phyloP scores from a whole-genome alignment of 176 grass and related monocot species.

The Oryza officinalis region DNA sequence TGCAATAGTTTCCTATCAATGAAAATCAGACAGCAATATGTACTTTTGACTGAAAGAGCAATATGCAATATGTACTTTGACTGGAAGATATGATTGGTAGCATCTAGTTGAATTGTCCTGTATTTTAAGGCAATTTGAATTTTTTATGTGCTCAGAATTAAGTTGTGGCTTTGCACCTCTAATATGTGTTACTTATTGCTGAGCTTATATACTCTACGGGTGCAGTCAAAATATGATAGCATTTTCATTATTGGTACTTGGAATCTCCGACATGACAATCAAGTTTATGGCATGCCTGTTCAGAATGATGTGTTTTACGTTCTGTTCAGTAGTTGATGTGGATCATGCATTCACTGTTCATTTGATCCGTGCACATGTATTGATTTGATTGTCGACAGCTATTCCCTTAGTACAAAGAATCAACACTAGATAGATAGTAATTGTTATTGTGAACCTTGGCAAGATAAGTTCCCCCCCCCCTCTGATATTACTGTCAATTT shows the following conservation, averaged over 20 bases:
- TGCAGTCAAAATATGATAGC: background rate
- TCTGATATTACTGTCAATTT: background rate
- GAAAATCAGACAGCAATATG: background rate
- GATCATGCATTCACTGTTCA: background rate
- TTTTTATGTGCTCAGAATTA: background rate
- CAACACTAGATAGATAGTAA: background rate
- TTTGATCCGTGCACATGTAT: background rate
- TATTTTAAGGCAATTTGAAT: background rate
- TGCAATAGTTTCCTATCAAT: background rate
- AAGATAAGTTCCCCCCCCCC: background rate
- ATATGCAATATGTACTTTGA: background rate
- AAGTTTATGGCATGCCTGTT: background rate
- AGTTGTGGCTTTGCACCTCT: background rate
- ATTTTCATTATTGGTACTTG: background rate
- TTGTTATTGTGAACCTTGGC: background rate
- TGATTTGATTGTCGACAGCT: background rate
- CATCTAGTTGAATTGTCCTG: background rate
- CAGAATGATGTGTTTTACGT: background rate
- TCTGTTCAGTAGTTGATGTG: background rate
- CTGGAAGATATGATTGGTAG: background rate
- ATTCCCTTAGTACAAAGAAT: background rate
- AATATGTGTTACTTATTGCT: background rate
- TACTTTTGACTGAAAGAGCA: background rate
- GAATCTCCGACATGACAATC: background rate
- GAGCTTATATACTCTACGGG: background rate